Evolutionary conservation across 352 stramenopile genomes (phyloP), one percentile per base, ranked within the genome.

Genomic region (Phytophthora litchii): DNA sequence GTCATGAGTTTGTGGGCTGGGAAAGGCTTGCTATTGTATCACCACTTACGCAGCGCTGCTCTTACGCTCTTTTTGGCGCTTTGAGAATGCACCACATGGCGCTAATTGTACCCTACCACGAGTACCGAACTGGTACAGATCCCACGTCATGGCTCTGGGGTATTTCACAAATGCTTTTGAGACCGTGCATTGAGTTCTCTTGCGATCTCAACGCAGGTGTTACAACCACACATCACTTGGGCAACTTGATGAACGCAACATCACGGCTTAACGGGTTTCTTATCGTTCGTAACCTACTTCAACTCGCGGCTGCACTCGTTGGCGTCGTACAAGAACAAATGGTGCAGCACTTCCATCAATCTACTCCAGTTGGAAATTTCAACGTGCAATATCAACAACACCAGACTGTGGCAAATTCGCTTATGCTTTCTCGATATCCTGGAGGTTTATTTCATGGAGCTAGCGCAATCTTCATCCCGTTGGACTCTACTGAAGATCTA

Each of bases 31-130:
- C 60, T 1, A 37, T 80, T 3, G 19, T 90, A 17, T 74, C 74
- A 4, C 78, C 78, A 0, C 64, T 88, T n/a, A 80, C 78, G 0
- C 56, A 88, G 17, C 62, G 78, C 2, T 88, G 80, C 42, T 50
- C 56, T 6, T 90, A 77, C 31, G 68, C 74, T 4, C 60, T 90
- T 1, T 73, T 81, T 14, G 73, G 55, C 32, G 76, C 74, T 3
- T 27, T 87, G 40, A 76, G 54, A 23, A 49, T 60, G 23, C 48
- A 67, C 9, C 55, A 70, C 27, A 42, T 77, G 14, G 48, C 71
- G 14, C 45, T 88, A 1, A 21, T 72, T 14, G 45, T 67, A 9
- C 65, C 74, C 6, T 72, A 66, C 32, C 54, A 48, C 17, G n/a
- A n/a, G 0, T 8, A 37, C 14, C 19, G 43, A n/a, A 23, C 35